phyloP scores from a whole-genome alignment of 257 asterid species.

The Ballota nigra region DNA sequence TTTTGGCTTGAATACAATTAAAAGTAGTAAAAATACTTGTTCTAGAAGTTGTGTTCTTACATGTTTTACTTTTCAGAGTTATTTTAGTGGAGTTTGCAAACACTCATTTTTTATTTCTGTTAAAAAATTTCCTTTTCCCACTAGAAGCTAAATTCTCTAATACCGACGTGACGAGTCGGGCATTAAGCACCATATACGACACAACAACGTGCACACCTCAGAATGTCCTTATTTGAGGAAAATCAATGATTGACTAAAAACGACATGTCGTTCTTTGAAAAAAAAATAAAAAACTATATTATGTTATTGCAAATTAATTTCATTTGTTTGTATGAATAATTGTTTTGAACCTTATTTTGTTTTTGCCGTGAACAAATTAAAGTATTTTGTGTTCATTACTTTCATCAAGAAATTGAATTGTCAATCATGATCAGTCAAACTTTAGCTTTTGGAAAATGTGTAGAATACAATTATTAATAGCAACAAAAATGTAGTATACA shows the following conservation, averaged over 20 bases:
- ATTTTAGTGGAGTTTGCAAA: too few species aligned
- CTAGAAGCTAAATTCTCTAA: neutral
- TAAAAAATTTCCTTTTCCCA: neutral
- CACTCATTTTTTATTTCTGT: too few species aligned
- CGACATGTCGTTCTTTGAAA: neutral
- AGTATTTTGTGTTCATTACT: neutral
- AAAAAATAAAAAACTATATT: neutral
- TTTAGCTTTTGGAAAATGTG: neutral
- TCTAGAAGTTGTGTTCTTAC: too few species aligned
- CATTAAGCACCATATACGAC: slow-evolving; percentile 11
- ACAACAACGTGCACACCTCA: neutral
- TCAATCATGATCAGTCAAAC: slow-evolving; percentile 8
- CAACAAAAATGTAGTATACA: neutral
- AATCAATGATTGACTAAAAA: neutral
- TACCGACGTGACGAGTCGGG: neutral
- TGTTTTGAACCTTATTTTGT: slow-evolving; percentile 11
- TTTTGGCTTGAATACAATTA: too few species aligned
- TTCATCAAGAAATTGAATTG: neutral
- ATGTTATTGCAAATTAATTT: neutral
- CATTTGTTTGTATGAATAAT: neutral
- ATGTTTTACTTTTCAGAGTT: too few species aligned
- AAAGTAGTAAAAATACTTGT: too few species aligned
- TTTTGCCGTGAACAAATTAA: neutral
- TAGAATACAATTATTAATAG: neutral
- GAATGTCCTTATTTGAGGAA: neutral